These are phyloP conservation scores for Aureobasidium lini DNA, from an alignment of 2,329 filamentous ascomycete species.

Conservation along the genomic window DNA sequence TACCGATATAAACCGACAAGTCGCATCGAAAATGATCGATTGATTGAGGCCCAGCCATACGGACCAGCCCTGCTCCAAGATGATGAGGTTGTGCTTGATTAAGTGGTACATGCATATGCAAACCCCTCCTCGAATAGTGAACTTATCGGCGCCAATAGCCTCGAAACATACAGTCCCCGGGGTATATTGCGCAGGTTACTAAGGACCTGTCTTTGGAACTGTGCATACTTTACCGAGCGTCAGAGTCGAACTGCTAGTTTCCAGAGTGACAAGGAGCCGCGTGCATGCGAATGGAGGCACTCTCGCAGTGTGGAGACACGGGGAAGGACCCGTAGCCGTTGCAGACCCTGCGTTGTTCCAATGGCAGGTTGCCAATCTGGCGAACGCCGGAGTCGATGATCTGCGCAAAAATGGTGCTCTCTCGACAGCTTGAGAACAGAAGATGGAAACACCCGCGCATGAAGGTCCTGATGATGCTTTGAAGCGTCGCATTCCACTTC, in stretches of 20 bases:
- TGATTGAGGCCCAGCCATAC: neutral
- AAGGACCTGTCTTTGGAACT: neutral
- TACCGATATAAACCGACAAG: neutral
- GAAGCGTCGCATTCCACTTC: neutral
- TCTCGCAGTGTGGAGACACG: neutral
- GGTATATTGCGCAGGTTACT: neutral
- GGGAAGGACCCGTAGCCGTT: neutral
- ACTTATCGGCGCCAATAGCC: neutral
- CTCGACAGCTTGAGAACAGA: neutral
- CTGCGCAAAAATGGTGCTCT: neutral
- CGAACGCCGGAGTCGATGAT: neutral
- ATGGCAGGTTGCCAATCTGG: neutral
- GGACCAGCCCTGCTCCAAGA: neutral
- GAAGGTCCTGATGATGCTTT: neutral
- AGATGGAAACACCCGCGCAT: neutral
- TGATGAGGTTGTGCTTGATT: neutral
- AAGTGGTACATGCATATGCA: slow-evolving; percentile 11
- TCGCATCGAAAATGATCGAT: neutral
- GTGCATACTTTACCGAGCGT: slow-evolving; percentile 5
- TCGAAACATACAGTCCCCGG: neutral
- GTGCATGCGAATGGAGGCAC: neutral
- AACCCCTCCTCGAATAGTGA: neutral
- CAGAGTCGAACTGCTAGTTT: slow-evolving; percentile 1
- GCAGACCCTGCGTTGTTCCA: neutral
- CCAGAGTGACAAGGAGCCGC: neutral